Base-by-base conservation (phyloP, 139 green algal species). In the Diplosphaera chodatii region DNA sequence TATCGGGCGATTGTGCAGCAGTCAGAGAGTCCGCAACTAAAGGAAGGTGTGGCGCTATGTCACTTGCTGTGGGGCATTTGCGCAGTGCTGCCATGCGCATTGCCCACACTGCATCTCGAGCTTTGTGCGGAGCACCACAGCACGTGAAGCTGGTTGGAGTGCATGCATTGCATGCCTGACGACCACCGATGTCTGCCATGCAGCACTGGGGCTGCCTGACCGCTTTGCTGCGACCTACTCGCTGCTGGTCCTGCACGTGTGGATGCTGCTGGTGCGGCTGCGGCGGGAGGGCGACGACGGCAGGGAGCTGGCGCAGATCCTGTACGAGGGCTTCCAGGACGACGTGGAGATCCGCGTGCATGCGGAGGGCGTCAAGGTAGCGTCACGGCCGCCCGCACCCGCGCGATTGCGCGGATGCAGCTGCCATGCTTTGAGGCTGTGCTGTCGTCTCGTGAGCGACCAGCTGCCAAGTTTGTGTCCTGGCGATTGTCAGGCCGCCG, bases 241-340 rank as follows among this genome's bases (percentile, higher is more conserved):
- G 18, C 56, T 86, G 48, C 67, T 89, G 18, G 81, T 66, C 63
- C 73, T 90, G 30, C 85, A 90, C 73, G 73, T 90, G n/a, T 90
- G 85, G 85, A 66, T 90, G 79, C n/a, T 81, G 55, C 71, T 90
- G 59, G 73, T 71, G 40, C 78, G 85, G 23, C 76, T 90, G 72
- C 78, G 80, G 1, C n/a, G 63, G 20, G 83, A 89, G 74, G 85
- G 77, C 55, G 70, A 79, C 13, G 76, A 77, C 34, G 84, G 78
- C 68, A 79, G 77, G 40, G 65, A 80, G 29, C 62, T 88, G 33
- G 74, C 80, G 25, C 84, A 89, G 75, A 76, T 81, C 62, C 28
- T 87, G 29, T 90, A 90, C 55, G 85, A 90, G 37, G 64, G 74
- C 30, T 90, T 90, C 48, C 75, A 86, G 55, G 78, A 84, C 6